Percentiles rank a stretch among this genome's conserved stretches.
Conservation (phyloP, 2,329 filamentous ascomycete species). For the Colletotrichum lentis region DNA sequence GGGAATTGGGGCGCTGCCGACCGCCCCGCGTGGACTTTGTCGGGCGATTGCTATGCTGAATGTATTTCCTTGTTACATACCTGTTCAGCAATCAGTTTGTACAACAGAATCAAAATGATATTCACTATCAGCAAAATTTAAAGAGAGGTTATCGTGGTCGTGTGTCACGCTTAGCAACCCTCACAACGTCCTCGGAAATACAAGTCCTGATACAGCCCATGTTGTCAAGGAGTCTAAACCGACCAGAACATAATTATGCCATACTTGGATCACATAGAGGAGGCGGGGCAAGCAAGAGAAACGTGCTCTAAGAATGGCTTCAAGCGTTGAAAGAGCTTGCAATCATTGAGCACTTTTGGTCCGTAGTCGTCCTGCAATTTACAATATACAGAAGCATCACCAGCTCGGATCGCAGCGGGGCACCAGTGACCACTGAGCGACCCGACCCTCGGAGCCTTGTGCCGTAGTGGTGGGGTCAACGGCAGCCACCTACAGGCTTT, state of each 20-base stretch:
- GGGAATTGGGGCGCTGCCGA: too few species aligned
- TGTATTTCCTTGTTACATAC: too few species aligned
- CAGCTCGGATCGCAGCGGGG: conserved; percentile 22
- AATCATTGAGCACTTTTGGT: too few species aligned
- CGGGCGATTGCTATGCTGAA: too few species aligned
- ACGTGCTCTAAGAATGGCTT: too few species aligned
- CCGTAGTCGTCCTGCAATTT: too few species aligned
- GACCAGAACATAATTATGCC: too few species aligned
- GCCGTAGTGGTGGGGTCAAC: conserved; percentile 30
- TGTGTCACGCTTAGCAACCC: background rate
- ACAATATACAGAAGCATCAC: background rate
- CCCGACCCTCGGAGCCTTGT: conserved; percentile 30
- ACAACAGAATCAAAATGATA: too few species aligned
- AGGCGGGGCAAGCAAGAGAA: too few species aligned
- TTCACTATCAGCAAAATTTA: background rate
- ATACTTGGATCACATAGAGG: background rate
- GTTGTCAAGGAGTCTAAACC: background rate
- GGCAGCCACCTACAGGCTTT: background rate
- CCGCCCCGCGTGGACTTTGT: background rate
- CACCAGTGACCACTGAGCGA: conserved; percentile 22
- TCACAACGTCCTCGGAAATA: background rate
- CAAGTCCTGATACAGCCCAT: background rate
- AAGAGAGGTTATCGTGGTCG: background rate
- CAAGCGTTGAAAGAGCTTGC: too few species aligned
- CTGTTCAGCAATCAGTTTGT: too few species aligned